These are phyloP conservation scores for Parietichytrium sp. DNA, from an alignment of 108 stramenopile species.

Conservation along the genomic window DNA sequence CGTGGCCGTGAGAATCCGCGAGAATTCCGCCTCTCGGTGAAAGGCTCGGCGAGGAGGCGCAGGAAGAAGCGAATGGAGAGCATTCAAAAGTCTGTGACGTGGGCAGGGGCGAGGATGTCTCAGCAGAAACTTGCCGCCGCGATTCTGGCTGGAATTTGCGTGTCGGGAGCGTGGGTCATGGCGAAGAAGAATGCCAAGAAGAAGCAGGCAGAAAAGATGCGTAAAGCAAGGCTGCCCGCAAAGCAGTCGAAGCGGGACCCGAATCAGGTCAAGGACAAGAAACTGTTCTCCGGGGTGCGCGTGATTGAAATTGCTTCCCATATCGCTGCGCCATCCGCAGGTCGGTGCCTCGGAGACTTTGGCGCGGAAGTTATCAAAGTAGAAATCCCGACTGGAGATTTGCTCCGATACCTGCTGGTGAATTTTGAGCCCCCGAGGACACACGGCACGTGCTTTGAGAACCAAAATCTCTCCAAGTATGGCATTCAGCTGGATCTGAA, in stretches of 20 bases:
- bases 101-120: too few relatives aligned
- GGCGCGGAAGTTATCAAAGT: constrained; percentile 31
- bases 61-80: too few relatives aligned
- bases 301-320: constrained; percentile 17
- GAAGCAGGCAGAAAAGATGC: too few relatives aligned
- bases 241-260: not conserved
- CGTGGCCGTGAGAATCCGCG: too few relatives aligned
- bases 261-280: not conserved
- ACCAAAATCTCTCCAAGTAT: not conserved
- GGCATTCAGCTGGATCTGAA: not conserved
- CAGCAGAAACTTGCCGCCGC: too few relatives aligned
- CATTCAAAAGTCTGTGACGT: too few relatives aligned
- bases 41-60: too few relatives aligned
- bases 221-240: too few relatives aligned
- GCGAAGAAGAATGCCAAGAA: too few relatives aligned
- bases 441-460: constrained; percentile 1
- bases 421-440: not conserved
- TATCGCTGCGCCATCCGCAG: constrained; percentile 22
- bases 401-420: not conserved
- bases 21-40: too few relatives aligned
- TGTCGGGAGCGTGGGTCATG: too few relatives aligned
- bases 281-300: not conserved
- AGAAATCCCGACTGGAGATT: not conserved
- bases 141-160: too few relatives aligned
- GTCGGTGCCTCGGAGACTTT: not conserved